phyloP scores from a whole-genome alignment of 2,329 filamentous ascomycete species.

The Microdochium trichocladiopsis region DNA sequence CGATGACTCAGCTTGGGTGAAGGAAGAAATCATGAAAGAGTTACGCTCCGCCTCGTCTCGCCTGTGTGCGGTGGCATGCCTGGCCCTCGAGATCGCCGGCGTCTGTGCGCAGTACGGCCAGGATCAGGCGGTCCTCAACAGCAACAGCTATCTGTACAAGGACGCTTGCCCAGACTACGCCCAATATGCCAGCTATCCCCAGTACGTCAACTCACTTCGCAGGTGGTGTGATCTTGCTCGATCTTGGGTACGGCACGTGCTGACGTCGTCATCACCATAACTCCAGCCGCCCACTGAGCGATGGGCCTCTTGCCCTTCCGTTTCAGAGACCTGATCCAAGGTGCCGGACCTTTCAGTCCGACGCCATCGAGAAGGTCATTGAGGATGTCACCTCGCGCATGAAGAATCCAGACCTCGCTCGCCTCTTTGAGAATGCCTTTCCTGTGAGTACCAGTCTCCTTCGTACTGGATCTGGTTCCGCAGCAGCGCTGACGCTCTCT shows the following conservation, averaged over 20 bases:
- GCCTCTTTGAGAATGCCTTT: constrained; percentile 92
- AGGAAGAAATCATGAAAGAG: not conserved
- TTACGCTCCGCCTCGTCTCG: not conserved
- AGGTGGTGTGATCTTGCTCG: not conserved
- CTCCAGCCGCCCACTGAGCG: constrained; percentile 66
- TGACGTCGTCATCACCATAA: not conserved
- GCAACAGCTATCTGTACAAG: constrained; percentile 19
- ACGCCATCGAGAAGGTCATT: constrained; percentile 83
- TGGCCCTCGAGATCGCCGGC: constrained; percentile 4
- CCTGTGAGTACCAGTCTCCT: constrained; percentile 34
- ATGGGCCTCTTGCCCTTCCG: constrained; percentile 71
- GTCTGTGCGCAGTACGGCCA: constrained; percentile 14
- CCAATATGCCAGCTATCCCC: constrained; percentile 48
- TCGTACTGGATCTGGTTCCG: no score
- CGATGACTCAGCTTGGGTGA: no score
- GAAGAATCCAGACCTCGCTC: constrained; percentile 78
- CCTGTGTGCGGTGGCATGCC: constrained; percentile 2
- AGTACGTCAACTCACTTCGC: constrained; percentile 34
- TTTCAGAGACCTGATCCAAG: constrained; percentile 75
- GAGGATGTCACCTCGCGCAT: constrained; percentile 72
- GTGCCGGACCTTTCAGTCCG: constrained; percentile 86
- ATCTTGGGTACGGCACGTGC: not conserved
- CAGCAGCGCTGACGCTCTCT: not conserved
- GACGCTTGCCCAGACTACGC: constrained; percentile 59
- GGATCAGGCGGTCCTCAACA: constrained; percentile 21